These are phyloP conservation scores for Pterulicium gracile DNA, from an alignment of 1,284 basidiomycete genomes.

Conservation along the genomic window DNA sequence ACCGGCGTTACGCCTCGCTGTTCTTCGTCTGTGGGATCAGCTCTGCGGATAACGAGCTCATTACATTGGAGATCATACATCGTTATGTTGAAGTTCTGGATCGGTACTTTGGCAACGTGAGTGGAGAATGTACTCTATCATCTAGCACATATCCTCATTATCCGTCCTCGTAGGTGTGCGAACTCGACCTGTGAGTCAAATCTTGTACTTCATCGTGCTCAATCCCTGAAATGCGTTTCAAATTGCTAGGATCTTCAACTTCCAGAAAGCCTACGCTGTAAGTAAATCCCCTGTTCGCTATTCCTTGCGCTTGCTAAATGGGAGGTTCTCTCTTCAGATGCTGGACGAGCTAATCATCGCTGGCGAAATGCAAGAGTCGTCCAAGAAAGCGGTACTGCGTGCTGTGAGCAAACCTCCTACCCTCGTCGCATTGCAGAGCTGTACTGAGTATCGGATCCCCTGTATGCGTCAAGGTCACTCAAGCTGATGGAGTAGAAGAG, in stretches of 20 bases:
- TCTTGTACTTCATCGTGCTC: slow-evolving; percentile 2
- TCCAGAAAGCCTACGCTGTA: slow-evolving; percentile 94
- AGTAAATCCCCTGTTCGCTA: no score
- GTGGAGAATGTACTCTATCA: slow-evolving; percentile 16
- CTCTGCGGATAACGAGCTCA: slow-evolving; percentile 83
- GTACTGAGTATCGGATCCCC: no score
- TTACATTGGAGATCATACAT: slow-evolving; percentile 95
- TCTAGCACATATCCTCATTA: slow-evolving; percentile 3
- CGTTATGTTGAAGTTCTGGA: slow-evolving; percentile 99
- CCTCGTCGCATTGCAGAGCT: no score
- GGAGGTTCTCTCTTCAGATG: slow-evolving; percentile 56
- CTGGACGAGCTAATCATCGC: slow-evolving; percentile 97
- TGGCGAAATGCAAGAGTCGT: slow-evolving; percentile 96
- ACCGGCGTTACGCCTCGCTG: slow-evolving; percentile 93
- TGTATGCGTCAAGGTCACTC: slow-evolving; percentile 60
- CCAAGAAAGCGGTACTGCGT: slow-evolving; percentile 93
- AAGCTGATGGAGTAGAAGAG: slow-evolving; percentile 70
- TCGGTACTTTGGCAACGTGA: slow-evolving; percentile 96
- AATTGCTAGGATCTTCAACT: slow-evolving; percentile 82
- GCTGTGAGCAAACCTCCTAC: no score
- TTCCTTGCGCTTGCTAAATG: no score
- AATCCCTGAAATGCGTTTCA: slow-evolving; percentile 7
- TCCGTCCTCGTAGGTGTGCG: slow-evolving; percentile 64
- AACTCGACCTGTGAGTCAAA: slow-evolving; percentile 74
- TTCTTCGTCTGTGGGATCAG: slow-evolving; percentile 97